phyloP scores from a whole-genome alignment of 345 rosid genomes.

The Moricandia arvensis region DNA sequence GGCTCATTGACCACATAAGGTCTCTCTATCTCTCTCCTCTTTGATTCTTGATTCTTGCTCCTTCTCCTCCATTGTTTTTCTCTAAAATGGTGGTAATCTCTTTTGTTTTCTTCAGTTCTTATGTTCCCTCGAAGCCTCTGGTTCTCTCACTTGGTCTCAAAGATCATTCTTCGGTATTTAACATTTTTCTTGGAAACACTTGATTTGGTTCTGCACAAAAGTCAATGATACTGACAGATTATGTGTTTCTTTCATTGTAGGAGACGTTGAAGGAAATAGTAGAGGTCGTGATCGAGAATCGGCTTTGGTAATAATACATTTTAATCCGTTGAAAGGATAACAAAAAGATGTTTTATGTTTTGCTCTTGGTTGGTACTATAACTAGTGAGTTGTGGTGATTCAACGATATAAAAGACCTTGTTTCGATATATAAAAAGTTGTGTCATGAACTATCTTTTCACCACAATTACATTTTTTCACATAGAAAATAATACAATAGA shows the following conservation, averaged over 20 bases:
- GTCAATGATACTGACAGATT: neutral
- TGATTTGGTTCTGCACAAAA: neutral
- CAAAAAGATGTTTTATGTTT: neutral
- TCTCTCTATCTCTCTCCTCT: constrained; percentile 24
- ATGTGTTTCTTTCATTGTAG: constrained; percentile 38
- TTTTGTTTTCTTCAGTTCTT: constrained; percentile 39
- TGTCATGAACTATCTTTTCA: neutral
- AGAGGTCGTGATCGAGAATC: constrained; percentile 64
- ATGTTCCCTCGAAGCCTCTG: constrained; percentile 61
- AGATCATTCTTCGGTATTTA: constrained; percentile 76
- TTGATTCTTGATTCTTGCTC: neutral
- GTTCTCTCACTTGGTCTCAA: constrained; percentile 86
- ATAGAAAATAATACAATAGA: neutral
- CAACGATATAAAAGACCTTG: neutral
- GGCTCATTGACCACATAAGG: constrained; percentile 87
- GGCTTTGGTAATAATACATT: constrained; percentile 52
- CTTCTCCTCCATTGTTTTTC: neutral
- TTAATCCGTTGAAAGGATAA: neutral
- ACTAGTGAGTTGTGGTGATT: neutral
- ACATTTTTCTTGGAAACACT: neutral
- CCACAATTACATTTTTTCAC: neutral
- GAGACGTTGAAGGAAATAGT: constrained; percentile 76
- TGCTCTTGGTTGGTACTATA: neutral
- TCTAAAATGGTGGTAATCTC: neutral
- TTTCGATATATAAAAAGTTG: neutral